phyloP scores from a whole-genome alignment of 352 stramenopile species.

The Globisporangium uncinulatum region DNA sequence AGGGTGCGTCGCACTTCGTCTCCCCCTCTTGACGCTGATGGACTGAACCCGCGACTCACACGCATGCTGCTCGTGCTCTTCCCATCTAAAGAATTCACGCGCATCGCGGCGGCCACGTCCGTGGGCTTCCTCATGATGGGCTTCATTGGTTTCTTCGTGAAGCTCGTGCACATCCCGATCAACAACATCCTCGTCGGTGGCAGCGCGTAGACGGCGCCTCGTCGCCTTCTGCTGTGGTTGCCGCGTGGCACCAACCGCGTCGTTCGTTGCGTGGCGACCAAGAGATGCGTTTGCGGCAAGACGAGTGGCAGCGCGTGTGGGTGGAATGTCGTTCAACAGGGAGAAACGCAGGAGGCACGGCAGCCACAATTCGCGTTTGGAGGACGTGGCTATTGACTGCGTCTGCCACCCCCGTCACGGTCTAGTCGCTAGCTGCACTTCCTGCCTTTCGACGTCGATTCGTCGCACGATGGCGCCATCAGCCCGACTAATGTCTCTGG shows the following conservation, averaged over 20 bases:
- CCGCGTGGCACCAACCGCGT: neutral
- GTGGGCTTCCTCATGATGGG: slow-evolving; percentile 99
- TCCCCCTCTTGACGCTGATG: neutral
- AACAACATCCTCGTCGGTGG: slow-evolving; percentile 99
- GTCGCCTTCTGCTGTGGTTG: neutral
- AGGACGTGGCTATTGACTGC: too few species aligned
- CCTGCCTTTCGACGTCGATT: too few species aligned
- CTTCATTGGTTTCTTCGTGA: slow-evolving; percentile 99
- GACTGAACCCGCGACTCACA: neutral
- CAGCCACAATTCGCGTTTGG: too few species aligned
- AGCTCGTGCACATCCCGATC: slow-evolving; percentile 99
- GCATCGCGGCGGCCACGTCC: slow-evolving; percentile 92
- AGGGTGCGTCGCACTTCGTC: slow-evolving; percentile 67
- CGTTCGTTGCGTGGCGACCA: neutral
- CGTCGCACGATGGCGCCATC: too few species aligned
- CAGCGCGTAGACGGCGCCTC: slow-evolving; percentile 46
- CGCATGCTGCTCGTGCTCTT: neutral
- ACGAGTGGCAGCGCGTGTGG: neutral
- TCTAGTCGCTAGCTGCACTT: too few species aligned
- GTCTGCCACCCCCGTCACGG: too few species aligned
- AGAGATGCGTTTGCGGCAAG: neutral
- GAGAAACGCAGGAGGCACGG: too few species aligned
- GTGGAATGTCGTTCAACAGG: neutral
- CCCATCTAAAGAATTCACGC: slow-evolving; percentile 87
- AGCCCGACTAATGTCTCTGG: too few species aligned